Evolutionary conservation across 139 green algal genomes (phyloP).

Genomic region (Yamagishiella unicocca): DNA sequence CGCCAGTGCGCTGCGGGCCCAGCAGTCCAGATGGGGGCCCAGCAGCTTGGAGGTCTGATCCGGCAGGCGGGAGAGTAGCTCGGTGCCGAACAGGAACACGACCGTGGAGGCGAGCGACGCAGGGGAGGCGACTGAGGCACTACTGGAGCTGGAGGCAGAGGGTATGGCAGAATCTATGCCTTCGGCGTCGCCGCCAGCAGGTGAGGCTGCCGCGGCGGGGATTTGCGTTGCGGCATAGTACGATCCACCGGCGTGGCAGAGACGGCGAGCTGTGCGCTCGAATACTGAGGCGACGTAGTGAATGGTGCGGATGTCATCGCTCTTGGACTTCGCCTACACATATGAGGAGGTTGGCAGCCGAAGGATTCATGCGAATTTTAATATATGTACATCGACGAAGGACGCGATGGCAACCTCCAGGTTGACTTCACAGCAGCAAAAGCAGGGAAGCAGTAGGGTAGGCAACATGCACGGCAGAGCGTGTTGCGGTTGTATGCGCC

Average conservation of each 20-base stretch:
- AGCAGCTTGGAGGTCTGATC: background rate
- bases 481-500: too few relatives aligned
- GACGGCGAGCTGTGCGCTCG: background rate
- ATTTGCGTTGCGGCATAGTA: background rate
- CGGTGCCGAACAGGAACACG: conserved; percentile 36
- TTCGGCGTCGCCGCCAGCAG: background rate
- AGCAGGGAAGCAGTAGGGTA: background rate
- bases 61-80: conserved; percentile 20
- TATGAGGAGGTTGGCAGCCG: background rate
- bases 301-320: too few relatives aligned
- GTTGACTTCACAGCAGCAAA: background rate
- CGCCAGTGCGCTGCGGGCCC: background rate
- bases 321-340: background rate
- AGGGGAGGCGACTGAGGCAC: background rate
- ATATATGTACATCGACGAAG: background rate
- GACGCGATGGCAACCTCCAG: background rate
- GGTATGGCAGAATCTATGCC: too few relatives aligned
- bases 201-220: background rate
- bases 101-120: background rate
- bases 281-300: conserved; percentile 2
- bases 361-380: background rate
- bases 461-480: too few relatives aligned
- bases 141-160: background rate
- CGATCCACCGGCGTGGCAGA: background rate
- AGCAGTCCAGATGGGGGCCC: background rate